These are phyloP conservation scores for Oryza rufipogon DNA, from an alignment of 176 grass and related monocot species.

Conservation along the genomic window DNA sequence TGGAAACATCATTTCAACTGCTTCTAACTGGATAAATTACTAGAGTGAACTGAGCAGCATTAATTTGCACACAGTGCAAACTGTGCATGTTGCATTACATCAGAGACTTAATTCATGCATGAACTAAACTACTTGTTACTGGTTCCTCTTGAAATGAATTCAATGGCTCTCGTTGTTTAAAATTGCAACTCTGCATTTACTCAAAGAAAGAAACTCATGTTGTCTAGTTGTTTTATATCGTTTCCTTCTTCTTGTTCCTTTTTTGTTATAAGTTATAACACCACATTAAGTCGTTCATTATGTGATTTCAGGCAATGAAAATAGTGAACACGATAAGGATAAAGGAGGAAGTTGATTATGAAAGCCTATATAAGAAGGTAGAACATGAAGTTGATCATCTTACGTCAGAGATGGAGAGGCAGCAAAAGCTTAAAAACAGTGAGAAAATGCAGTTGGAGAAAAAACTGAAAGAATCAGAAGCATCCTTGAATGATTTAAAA, in stretches of 20 bases:
- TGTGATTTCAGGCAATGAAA: slow-evolving; percentile 93
- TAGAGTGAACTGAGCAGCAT: not conserved
- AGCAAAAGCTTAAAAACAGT: slow-evolving; percentile 66
- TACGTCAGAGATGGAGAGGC: slow-evolving; percentile 91
- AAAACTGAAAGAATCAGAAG: slow-evolving; percentile 66
- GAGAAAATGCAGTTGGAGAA: slow-evolving; percentile 73
- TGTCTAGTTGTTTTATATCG: slow-evolving; percentile 18
- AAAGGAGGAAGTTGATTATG: slow-evolving; percentile 97
- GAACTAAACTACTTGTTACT: not conserved
- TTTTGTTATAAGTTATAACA: slow-evolving; percentile 18
- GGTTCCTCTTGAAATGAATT: slow-evolving; percentile 10
- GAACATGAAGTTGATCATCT: slow-evolving; percentile 84
- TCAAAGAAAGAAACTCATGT: not conserved
- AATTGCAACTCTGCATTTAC: not conserved
- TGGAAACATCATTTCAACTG: slow-evolving; percentile 30
- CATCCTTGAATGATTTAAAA: slow-evolving; percentile 61
- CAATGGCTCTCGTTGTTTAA: not conserved
- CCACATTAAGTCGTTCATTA: not conserved
- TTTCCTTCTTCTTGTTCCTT: not conserved
- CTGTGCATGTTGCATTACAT: not conserved
- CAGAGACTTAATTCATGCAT: slow-evolving; percentile 8
- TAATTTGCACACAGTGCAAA: slow-evolving; percentile 5
- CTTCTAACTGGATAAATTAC: slow-evolving; percentile 13
- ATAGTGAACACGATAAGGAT: slow-evolving; percentile 82
- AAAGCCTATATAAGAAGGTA: slow-evolving; percentile 80